Evolutionary conservation across 2,329 filamentous ascomycete genomes (phyloP), one percentile per base, ranked within the genome.

Genomic region (Diplocarpon mali): DNA sequence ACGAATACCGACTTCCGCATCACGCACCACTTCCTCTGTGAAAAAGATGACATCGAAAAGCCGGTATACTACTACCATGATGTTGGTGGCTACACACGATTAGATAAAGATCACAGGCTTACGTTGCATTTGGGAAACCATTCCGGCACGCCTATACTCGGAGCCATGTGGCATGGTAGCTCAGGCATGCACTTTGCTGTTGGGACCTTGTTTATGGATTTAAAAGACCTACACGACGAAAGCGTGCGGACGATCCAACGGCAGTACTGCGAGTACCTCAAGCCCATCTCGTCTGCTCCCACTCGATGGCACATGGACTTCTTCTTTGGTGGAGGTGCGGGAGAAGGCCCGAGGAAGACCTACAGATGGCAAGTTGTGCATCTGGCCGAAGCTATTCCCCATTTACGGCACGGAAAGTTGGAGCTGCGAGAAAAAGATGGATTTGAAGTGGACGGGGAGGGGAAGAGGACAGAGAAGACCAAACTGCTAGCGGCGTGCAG

Each of bases 281-380:
- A 42, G 32, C 40, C 40, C 10, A 42, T 42, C n/a, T 42, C 40
- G 5, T 34, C 38, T 1, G 24, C n/a, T 20, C 34, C 40, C 5
- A 35, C 40, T 4, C 24, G 40, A 35, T 42, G 40, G 40, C 40
- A 42, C 20, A 42, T 42, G 40, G 40, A 42, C 27, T 42, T 42
- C 20, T 17, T 14, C 3, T 42, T 42, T 30, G 40, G 40, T 5
- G 40, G 14, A 10, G 40, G 24, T 9, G 32, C 15, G 7, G 32
- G 34, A 13, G 40, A 42, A 14, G 40, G 40, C 3, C 34, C 40
- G 2, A 28, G 17, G 32, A 42, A 24, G 40, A 14, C 17, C 14
- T 42, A 42, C 17, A 42, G 40, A 36, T 42, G 40, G 34, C 40
- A 42, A 30, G 32, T 42, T 27, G 40, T 30, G 14, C 40, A 42